Percentiles rank a stretch among this genome's conserved stretches.
phyloP scores from a whole-genome alignment of 805 yeast genomes.

The Metschnikowia amazonensis region DNA sequence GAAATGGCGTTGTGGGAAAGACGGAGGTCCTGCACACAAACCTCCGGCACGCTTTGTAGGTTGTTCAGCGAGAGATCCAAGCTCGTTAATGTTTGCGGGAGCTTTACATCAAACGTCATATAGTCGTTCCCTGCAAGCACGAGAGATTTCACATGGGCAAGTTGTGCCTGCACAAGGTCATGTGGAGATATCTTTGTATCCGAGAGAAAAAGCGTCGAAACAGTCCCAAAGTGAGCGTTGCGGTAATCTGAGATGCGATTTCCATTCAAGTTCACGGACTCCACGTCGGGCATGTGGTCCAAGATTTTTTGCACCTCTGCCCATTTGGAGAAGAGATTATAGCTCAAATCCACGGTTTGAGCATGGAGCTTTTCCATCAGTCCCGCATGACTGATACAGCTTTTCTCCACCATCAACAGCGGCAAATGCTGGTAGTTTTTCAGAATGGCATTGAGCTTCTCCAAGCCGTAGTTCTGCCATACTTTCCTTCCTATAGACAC shows the following conservation, averaged over 20 bases:
- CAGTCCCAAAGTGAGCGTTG: background rate
- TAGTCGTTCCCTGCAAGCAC: conserved; percentile 34
- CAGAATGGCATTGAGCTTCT: conserved; percentile 47
- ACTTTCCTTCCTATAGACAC: conserved; percentile 52
- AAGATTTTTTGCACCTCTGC: conserved; percentile 36
- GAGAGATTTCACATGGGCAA: conserved; percentile 37
- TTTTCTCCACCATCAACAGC: conserved; percentile 49
- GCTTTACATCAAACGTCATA: conserved; percentile 13
- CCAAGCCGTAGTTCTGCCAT: conserved; percentile 66
- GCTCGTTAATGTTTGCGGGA: background rate
- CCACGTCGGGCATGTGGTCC: conserved; percentile 33
- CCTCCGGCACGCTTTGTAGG: conserved; percentile 18
- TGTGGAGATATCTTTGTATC: conserved; percentile 20
- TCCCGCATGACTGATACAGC: conserved; percentile 26
- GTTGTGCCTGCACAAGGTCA: conserved; percentile 19
- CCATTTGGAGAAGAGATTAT: conserved; percentile 14
- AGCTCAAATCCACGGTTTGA: conserved; percentile 14
- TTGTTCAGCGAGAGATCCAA: conserved; percentile 41
- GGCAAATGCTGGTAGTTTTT: conserved; percentile 42
- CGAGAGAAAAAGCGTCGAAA: conserved; percentile 17
- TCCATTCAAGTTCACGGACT: conserved; percentile 50
- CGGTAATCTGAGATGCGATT: conserved; percentile 34
- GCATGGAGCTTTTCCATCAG: background rate
- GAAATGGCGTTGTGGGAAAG: conserved; percentile 10
- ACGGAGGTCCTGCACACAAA: background rate